Evolutionary conservation across 1,139 yeast genomes (phyloP).

Genomic region (Wickerhamomyces sp.): DNA sequence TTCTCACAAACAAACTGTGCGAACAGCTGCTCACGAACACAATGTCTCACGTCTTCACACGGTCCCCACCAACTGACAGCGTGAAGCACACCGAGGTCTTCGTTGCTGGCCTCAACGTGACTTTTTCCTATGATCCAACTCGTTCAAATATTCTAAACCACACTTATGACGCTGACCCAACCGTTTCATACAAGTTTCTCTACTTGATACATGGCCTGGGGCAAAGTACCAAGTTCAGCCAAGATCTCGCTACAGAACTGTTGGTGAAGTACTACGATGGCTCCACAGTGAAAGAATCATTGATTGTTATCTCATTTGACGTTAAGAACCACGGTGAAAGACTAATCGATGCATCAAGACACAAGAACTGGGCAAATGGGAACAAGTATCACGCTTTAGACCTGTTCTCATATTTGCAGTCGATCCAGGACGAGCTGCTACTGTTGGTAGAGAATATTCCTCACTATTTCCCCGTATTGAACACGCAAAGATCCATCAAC

Average conservation of each 20-base stretch:
- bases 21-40: no score
- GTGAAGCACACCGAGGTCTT: no score
- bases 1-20: no score
- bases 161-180: no score
- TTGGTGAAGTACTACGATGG: conserved; percentile 6
- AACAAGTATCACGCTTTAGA: conserved; percentile 49
- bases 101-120: conserved; percentile 14
- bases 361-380: conserved; percentile 42
- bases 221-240: not conserved
- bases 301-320: conserved; percentile 53
- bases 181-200: conserved; percentile 6
- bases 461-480: conserved; percentile 32
- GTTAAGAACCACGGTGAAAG: conserved; percentile 58
- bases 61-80: no score
- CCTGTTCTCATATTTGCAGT: conserved; percentile 47
- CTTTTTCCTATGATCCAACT: no score
- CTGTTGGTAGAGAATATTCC: conserved; percentile 46
- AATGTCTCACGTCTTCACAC: no score
- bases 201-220: conserved; percentile 12
- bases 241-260: conserved; percentile 4
- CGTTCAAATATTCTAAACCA: no score
- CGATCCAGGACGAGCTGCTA: conserved; percentile 44
- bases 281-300: conserved; percentile 8
- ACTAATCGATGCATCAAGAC: conserved; percentile 30
- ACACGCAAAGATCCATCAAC: conserved; percentile 28